A percentile compares a stretch with the other conserved stretches of the same genome.
These are phyloP conservation scores for Sisymbrium altissimum DNA, from an alignment of 345 rosid species.

Conservation along the genomic window DNA sequence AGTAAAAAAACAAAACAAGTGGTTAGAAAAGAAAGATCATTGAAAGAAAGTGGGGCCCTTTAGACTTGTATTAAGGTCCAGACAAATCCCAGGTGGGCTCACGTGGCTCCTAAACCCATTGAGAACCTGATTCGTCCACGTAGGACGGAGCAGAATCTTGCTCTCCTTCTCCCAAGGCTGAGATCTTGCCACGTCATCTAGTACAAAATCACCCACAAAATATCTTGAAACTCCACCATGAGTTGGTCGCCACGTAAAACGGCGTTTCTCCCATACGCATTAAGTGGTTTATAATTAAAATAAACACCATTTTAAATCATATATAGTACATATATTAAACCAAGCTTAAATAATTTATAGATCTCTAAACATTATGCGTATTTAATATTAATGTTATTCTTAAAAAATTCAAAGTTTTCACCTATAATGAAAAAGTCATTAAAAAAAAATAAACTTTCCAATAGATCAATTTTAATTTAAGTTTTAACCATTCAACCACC, in stretches of 20 bases:
- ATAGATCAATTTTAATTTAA: neutral
- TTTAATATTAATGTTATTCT: too few relatives aligned
- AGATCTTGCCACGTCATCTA: constrained; percentile 32
- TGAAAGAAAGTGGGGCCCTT: constrained; percentile 9
- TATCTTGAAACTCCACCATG: constrained; percentile 28
- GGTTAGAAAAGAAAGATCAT: constrained; percentile 18
- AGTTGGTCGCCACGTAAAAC: constrained; percentile 21
- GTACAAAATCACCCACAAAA: constrained; percentile 20
- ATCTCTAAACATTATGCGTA: too few relatives aligned
- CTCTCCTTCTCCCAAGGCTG: constrained; percentile 8
- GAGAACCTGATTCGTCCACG: constrained; percentile 52
- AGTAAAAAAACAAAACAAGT: constrained; percentile 27
- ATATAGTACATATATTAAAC: neutral
- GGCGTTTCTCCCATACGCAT: neutral
- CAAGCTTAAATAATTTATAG: neutral
- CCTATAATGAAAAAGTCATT: neutral
- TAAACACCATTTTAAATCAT: neutral
- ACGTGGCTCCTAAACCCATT: constrained; percentile 37
- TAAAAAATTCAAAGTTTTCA: too few relatives aligned
- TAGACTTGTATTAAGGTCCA: constrained; percentile 26
- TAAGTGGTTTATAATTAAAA: neutral
- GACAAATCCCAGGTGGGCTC: constrained; percentile 40
- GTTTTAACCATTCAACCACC: neutral
- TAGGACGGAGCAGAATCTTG: constrained; percentile 40
- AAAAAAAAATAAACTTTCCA: neutral